These are phyloP conservation scores for Boletus hoseneyae DNA, from an alignment of 1,284 basidiomycete species.

Conservation along the genomic window DNA sequence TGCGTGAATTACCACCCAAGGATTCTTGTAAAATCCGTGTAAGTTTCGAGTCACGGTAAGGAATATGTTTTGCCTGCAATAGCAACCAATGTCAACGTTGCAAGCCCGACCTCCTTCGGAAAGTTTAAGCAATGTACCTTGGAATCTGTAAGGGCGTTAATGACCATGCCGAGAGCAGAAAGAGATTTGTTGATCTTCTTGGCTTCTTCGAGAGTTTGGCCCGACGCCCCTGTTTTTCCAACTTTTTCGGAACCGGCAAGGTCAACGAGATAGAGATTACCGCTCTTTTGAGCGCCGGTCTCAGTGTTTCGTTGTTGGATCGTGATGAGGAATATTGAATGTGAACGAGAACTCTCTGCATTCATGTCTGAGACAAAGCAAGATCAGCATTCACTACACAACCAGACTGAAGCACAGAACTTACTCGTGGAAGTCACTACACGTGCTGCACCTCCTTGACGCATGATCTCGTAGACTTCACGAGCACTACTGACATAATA, in stretches of 20 bases:
- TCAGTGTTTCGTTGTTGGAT: conserved; percentile 98
- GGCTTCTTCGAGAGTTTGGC: conserved; percentile 98
- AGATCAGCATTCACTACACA: conserved; percentile 6
- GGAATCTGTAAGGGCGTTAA: conserved; percentile 95
- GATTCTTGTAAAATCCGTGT: conserved; percentile 99
- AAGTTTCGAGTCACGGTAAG: conserved; percentile 98
- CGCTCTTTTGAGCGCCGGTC: conserved; percentile 92
- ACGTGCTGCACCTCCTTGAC: conserved; percentile 88
- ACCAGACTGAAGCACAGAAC: conserved; percentile 29
- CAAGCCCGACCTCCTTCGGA: background rate
- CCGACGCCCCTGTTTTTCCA: conserved; percentile 98
- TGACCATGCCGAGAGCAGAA: conserved; percentile 98
- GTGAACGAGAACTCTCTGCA: conserved; percentile 97
- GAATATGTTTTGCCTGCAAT: conserved; percentile 88
- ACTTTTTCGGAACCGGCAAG: conserved; percentile 99
- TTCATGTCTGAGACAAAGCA: conserved; percentile 87
- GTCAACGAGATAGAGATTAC: conserved; percentile 97
- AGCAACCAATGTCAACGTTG: conserved; percentile 5
- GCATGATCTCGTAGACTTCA: conserved; percentile 99
- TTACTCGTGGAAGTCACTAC: conserved; percentile 94
- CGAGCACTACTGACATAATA: conserved; percentile 95
- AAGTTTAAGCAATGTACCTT: conserved; percentile 57
- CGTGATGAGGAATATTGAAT: conserved; percentile 98
- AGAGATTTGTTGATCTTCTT: conserved; percentile 99
- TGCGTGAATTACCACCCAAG: conserved; percentile 97